Evolutionary conservation across 306 rosid species (phyloP).

Genomic region (Malus sylvestris): DNA sequence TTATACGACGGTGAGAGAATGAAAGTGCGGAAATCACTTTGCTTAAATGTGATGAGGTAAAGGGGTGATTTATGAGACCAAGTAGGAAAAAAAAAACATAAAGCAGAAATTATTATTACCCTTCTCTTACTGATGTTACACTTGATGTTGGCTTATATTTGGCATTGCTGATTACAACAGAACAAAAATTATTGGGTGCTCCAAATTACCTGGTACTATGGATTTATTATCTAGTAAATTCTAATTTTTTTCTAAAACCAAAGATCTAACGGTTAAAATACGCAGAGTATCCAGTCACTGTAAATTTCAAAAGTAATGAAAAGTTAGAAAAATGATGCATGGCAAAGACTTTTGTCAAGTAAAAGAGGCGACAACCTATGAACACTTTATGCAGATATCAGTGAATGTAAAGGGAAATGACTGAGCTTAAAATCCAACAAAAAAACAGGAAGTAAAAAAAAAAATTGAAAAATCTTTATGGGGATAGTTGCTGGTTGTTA

Average conservation of each 20-base stretch:
- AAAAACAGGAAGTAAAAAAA: neutral
- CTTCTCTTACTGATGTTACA: neutral
- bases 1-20: neutral
- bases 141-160: conserved; percentile 5
- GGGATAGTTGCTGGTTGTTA: neutral
- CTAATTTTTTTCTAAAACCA: too few species aligned
- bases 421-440: neutral
- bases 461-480: neutral
- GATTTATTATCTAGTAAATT: too few species aligned
- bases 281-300: neutral
- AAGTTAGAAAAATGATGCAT: neutral
- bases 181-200: neutral
- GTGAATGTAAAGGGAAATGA: conserved; percentile 5
- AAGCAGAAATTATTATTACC: neutral
- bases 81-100: neutral
- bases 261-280: too few species aligned
- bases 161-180: conserved; percentile 13
- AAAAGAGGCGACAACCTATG: conserved; percentile 8
- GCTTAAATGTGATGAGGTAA: neutral
- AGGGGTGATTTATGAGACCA: neutral
- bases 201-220: neutral
- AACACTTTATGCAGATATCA: conserved; percentile 16
- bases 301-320: neutral
- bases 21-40: neutral
- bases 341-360: neutral